A percentile compares a stretch with the other conserved stretches of the same genome.
Evolutionary conservation across 169 alveolate species (phyloP).

Genomic region (Babesia ovis): DNA sequence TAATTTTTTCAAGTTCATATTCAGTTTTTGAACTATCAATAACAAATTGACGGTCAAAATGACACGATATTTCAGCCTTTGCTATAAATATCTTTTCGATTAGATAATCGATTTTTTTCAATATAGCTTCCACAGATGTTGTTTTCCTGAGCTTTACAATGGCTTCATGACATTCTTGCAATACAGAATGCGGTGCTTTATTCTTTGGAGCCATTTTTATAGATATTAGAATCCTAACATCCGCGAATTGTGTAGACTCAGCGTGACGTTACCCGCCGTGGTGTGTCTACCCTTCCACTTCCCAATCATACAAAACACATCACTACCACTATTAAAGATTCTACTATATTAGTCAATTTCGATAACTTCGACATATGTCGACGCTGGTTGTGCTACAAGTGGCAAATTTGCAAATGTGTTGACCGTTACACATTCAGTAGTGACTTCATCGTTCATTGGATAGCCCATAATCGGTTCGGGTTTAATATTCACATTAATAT

Average conservation of each 20-base stretch:
- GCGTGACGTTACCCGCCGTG: neutral
- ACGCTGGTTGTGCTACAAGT: neutral
- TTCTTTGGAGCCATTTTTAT: neutral
- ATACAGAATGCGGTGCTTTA: neutral
- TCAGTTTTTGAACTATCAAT: neutral
- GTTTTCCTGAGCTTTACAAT: neutral
- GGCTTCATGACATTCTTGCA: neutral
- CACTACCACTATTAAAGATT: too few relatives aligned
- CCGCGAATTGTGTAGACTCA: neutral
- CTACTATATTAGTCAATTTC: conserved; percentile 18
- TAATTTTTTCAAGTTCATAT: too few relatives aligned
- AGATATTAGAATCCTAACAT: neutral
- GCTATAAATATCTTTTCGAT: conserved; percentile 15
- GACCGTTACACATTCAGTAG: neutral
- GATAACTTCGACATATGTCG: conserved; percentile 1
- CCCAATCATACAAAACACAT: neutral
- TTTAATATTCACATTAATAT: neutral
- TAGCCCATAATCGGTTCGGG: neutral
- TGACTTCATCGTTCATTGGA: neutral
- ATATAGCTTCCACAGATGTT: neutral
- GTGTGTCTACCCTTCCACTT: neutral
- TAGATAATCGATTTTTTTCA: conserved; percentile 14
- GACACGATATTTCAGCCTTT: conserved; percentile 3
- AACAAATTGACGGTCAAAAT: conserved; percentile 28
- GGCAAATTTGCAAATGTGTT: neutral